A percentile compares a stretch with the other conserved stretches of the same genome.
Evolutionary conservation across 23 red algal species (phyloP).

Genomic region (Gracilaria domingensis): DNA sequence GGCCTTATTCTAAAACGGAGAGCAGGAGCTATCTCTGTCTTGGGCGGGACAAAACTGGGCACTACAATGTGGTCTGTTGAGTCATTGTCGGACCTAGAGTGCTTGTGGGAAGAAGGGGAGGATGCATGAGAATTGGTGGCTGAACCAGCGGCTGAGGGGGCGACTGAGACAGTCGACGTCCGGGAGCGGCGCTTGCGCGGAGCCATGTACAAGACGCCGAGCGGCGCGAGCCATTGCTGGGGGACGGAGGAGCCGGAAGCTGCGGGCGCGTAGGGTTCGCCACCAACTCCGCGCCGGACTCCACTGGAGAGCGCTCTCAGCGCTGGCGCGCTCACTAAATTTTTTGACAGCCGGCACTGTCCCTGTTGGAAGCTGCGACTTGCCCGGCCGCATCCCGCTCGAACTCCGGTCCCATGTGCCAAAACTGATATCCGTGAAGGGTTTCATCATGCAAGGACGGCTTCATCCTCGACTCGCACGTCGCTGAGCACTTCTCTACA

Average conservation of each 20-base stretch:
- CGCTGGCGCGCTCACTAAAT: conserved; percentile 33
- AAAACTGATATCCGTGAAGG: no score
- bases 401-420: no score
- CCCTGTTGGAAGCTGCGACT: conserved; percentile 31
- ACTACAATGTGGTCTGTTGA: conserved; percentile 32
- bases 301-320: conserved; percentile 7
- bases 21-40: conserved; percentile 40
- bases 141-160: conserved; percentile 12
- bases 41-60: conserved; percentile 40
- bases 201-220: conserved; percentile 45
- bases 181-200: conserved; percentile 39
- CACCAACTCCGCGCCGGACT: conserved; percentile 17
- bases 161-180: conserved; percentile 34
- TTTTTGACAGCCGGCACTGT: conserved; percentile 33
- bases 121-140: conserved; percentile 32
- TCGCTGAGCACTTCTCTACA: no score
- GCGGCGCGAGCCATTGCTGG: conserved; percentile 27
- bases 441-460: no score
- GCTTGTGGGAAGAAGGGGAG: conserved; percentile 32
- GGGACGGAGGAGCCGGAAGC: background rate
- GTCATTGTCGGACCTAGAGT: conserved; percentile 50
- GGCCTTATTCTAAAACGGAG: conserved; percentile 35
- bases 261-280: conserved; percentile 10
- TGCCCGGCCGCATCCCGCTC: no score
- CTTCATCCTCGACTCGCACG: no score